A percentile compares a stretch with the other conserved stretches of the same genome.
Evolutionary conservation across 2,329 filamentous ascomycete species (phyloP).

Genomic region (Claviceps maximensis): DNA sequence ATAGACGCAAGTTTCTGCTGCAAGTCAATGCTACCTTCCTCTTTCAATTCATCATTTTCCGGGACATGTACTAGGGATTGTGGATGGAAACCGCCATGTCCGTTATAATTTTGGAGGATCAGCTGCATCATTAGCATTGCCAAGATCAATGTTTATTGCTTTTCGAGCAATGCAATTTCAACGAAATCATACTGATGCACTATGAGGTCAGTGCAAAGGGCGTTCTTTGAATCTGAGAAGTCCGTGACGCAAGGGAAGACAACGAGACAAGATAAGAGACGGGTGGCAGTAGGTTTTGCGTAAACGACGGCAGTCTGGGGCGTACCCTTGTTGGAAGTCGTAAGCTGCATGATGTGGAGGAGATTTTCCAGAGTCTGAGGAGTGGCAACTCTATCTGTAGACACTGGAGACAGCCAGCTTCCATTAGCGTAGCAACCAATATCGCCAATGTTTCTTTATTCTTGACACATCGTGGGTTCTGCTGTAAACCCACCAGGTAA

Average conservation of each 20-base stretch:
- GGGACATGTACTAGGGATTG: no score
- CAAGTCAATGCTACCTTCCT: no score
- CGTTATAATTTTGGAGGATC: no score
- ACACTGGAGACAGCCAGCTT: neutral
- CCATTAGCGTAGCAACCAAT: neutral
- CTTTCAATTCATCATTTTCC: no score
- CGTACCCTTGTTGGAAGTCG: neutral
- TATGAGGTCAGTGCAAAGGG: no score
- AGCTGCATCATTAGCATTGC: no score
- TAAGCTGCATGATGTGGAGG: neutral
- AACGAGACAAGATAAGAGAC: neutral
- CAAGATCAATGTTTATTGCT: no score
- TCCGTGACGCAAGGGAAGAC: neutral
- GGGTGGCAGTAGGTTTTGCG: neutral
- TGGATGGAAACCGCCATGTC: no score
- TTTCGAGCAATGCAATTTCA: no score
- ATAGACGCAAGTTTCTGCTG: no score
- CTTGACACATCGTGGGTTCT: neutral
- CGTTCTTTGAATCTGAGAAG: neutral
- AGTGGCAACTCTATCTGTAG: neutral
- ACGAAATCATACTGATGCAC: no score
- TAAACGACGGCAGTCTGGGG: neutral
- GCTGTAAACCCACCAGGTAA: neutral
- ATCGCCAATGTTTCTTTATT: neutral
- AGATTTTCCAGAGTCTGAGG: neutral